These are phyloP conservation scores for Moesziomyces globuligerus DNA, from an alignment of 1,284 basidiomycete genomes.

Conservation along the genomic window DNA sequence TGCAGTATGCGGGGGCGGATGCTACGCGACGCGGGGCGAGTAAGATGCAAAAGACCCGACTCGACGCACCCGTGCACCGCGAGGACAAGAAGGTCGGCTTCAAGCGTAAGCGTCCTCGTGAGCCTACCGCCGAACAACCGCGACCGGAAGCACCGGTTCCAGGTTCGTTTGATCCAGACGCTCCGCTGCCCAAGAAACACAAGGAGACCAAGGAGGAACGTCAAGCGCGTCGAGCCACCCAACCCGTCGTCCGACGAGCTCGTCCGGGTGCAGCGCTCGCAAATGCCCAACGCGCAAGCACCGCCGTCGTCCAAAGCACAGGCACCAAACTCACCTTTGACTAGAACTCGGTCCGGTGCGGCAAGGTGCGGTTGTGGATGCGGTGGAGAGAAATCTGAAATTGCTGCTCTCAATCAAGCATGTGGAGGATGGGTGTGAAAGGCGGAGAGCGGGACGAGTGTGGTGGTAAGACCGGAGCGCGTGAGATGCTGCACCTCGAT, in stretches of 20 bases:
- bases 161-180: slow-evolving; percentile 55
- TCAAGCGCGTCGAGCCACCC: slow-evolving; percentile 13
- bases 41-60: slow-evolving; percentile 9
- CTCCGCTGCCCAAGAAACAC: slow-evolving; percentile 44
- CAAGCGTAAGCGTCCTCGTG: neutral
- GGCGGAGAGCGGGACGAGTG: neutral
- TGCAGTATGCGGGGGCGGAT: slow-evolving; percentile 88
- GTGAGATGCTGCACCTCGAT: slow-evolving; percentile 18
- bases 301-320: slow-evolving; percentile 80
- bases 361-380: too few species aligned
- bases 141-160: slow-evolving; percentile 39
- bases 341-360: slow-evolving; percentile 1
- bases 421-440: too few species aligned
- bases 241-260: slow-evolving; percentile 69
- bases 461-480: neutral
- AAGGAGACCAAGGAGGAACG: slow-evolving; percentile 54
- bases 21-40: slow-evolving; percentile 73
- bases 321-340: slow-evolving; percentile 85
- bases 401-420: too few species aligned
- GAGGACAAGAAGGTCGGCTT: neutral
- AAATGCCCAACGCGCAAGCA: slow-evolving; percentile 83
- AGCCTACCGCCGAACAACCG: too few species aligned
- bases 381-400: too few species aligned
- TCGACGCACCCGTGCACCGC: neutral
- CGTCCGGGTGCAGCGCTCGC: slow-evolving; percentile 91